Evolutionary conservation across 495 filamentous ascomycete genomes (phyloP).

Genomic region (Aspergillus nidulans): DNA sequence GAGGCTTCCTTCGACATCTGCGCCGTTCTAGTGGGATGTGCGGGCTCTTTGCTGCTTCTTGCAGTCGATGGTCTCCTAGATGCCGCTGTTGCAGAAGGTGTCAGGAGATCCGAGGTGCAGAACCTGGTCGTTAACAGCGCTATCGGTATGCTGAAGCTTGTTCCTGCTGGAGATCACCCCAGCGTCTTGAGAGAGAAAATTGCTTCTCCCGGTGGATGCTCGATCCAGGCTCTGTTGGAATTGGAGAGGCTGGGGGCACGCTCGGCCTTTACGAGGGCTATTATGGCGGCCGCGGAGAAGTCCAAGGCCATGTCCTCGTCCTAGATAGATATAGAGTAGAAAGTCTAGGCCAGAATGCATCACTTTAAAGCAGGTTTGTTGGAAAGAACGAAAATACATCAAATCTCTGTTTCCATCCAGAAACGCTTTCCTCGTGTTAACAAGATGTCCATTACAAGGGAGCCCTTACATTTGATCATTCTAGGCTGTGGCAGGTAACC

Average conservation of each 20-base stretch:
- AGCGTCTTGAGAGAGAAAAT: constrained; percentile 18
- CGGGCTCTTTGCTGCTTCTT: constrained; percentile 20
- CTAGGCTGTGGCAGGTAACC: too few species aligned
- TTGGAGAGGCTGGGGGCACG: constrained; percentile 12
- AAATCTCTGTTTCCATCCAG: too few species aligned
- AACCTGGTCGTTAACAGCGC: constrained; percentile 28
- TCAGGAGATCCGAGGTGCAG: constrained; percentile 18
- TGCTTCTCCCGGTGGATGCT: constrained; percentile 19
- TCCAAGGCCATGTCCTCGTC: too few species aligned
- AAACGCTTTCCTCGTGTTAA: too few species aligned
- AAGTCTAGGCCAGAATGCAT: too few species aligned
- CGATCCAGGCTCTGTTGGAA: constrained; percentile 20
- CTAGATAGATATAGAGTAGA: too few species aligned
- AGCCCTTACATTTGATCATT: too few species aligned
- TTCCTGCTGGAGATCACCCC: constrained; percentile 13
- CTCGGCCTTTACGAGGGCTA: background rate
- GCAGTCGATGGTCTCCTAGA: constrained; percentile 22
- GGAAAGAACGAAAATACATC: too few species aligned
- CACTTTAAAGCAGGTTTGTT: too few species aligned
- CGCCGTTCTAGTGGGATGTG: constrained; percentile 20
- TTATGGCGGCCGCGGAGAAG: too few species aligned
- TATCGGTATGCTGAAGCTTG: constrained; percentile 13
- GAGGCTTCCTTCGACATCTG: constrained; percentile 19
- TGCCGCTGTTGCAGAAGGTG: constrained; percentile 19
- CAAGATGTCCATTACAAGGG: too few species aligned